Percentiles rank a stretch among this genome's conserved stretches.
Evolutionary conservation across 176 grass and related monocot genomes (phyloP).

Genomic region (Triticum urartu): DNA sequence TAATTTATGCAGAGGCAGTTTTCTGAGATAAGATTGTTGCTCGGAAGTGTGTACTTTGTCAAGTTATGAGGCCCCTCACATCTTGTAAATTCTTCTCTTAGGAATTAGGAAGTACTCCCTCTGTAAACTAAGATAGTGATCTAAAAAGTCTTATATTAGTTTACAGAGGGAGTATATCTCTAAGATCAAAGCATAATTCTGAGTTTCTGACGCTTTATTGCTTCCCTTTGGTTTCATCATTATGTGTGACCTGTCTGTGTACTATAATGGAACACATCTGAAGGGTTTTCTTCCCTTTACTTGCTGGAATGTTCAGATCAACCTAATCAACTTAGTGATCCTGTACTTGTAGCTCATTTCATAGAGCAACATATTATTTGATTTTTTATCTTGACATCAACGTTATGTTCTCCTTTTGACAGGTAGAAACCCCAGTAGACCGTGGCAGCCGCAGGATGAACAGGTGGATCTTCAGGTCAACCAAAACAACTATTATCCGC

Average conservation of each 20-base stretch:
- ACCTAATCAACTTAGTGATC: background rate
- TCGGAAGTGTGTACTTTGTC: background rate
- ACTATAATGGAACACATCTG: background rate
- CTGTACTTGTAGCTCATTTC: constrained; percentile 16
- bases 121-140: too few species aligned
- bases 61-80: background rate
- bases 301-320: constrained; percentile 1
- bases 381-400: constrained; percentile 5
- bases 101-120: background rate
- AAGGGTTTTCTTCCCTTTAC: background rate
- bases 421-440: constrained; percentile 81
- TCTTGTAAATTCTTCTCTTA: background rate
- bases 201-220: background rate
- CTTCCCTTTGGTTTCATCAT: background rate
- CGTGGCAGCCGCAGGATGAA: constrained; percentile 64
- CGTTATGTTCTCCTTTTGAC: constrained; percentile 15
- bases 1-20: constrained; percentile 4
- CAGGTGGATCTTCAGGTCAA: constrained; percentile 81
- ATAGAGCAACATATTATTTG: background rate
- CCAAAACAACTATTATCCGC: constrained; percentile 65
- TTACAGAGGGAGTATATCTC: background rate
- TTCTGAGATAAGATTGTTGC: background rate
- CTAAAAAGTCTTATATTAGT: too few species aligned
- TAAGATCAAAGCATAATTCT: background rate
- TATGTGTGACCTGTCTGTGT: background rate